Evolutionary conservation across 2,329 filamentous ascomycete genomes (phyloP), one percentile per base, ranked within the genome.

Genomic region (Diaporthe sp.): DNA sequence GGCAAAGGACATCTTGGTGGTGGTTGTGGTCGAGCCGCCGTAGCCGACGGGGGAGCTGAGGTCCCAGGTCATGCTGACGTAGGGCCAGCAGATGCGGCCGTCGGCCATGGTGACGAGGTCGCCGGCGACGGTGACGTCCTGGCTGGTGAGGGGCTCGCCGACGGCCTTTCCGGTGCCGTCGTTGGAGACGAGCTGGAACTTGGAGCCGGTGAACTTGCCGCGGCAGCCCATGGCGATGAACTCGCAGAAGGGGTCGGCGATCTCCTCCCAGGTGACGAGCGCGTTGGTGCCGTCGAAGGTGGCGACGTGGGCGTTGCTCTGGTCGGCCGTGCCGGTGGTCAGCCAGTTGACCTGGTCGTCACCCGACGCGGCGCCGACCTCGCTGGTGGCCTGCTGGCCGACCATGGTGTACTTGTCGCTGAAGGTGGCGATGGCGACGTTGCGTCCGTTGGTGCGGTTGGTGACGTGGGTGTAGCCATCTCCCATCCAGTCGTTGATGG

Each of bases 61-160:
- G 75, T 84, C 82, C 90, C 90, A 91, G 47, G 84, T 84, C 88
- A 90, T 90, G 80, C 85, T 85, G 72, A 90, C 88, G 77, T 91
- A 91, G 37, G 90, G 90, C 90, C 89, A 92, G 85, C 91, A 92
- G 79, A 92, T 85, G 65, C 88, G 85, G 31, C 88, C 88, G 76
- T 91, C 88, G n/a, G 83, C 79, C 85, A 91, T 88, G 44, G 88
- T 91, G 15, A 90, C 90, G 86, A 92, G 91, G 79, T 92, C 91
- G 53, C 91, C 91, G 10, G 90, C 88, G 61, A 92, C 89, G 78
- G 86, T 90, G n/a, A 88, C 87, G 80, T 91, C 85, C 17, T 81
- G 85, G n/a, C 85, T 87, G 72, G 84, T 85, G 75, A 91, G 79
- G 1, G 88, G 82, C 22, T 85, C 82, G 28, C 90, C 90, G 49